phyloP scores from a whole-genome alignment of 2,329 filamentous ascomycete species.

The Aureobasidium sp. region DNA sequence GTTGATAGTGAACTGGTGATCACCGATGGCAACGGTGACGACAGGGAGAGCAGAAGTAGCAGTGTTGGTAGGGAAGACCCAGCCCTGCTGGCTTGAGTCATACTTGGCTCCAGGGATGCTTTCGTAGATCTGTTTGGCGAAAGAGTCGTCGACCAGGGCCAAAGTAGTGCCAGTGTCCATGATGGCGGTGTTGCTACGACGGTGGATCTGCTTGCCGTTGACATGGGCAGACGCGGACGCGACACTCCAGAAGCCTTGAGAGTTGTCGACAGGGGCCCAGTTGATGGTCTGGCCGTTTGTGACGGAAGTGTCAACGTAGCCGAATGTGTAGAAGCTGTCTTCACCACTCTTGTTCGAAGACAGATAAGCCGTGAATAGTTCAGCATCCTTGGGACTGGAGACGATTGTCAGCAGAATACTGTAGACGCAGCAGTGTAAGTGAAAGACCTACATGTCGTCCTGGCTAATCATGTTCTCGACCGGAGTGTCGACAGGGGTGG shows the following conservation, averaged over 20 bases:
- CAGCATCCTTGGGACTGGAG: slow-evolving; percentile 30
- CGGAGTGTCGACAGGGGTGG: slow-evolving; percentile 51
- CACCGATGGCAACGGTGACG: slow-evolving; percentile 58
- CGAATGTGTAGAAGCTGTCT: slow-evolving; percentile 64
- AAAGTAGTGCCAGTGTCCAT: slow-evolving; percentile 67
- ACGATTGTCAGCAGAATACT: slow-evolving; percentile 24
- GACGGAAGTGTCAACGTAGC: slow-evolving; percentile 62
- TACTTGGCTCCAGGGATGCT: slow-evolving; percentile 53
- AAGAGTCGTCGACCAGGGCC: slow-evolving; percentile 55
- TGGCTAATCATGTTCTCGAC: slow-evolving; percentile 63
- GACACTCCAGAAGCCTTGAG: slow-evolving; percentile 63
- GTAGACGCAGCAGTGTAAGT: neutral
- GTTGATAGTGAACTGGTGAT: slow-evolving; percentile 53
- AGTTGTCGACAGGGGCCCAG: slow-evolving; percentile 58
- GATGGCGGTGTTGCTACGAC: slow-evolving; percentile 57
- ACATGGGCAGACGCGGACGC: slow-evolving; percentile 51
- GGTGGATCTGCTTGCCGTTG: slow-evolving; percentile 47
- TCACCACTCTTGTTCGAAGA: slow-evolving; percentile 49
- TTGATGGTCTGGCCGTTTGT: slow-evolving; percentile 31
- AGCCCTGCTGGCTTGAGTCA: slow-evolving; percentile 54
- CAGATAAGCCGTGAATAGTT: slow-evolving; percentile 60
- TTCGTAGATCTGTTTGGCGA: slow-evolving; percentile 56
- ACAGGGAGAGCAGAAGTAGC: slow-evolving; percentile 49
- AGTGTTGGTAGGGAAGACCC: slow-evolving; percentile 52
- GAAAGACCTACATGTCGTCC: slow-evolving; percentile 37